A percentile compares a stretch with the other conserved stretches of the same genome.
Conservation (phyloP, 495 filamentous ascomycete genomes). For the Penicillium angulare region DNA sequence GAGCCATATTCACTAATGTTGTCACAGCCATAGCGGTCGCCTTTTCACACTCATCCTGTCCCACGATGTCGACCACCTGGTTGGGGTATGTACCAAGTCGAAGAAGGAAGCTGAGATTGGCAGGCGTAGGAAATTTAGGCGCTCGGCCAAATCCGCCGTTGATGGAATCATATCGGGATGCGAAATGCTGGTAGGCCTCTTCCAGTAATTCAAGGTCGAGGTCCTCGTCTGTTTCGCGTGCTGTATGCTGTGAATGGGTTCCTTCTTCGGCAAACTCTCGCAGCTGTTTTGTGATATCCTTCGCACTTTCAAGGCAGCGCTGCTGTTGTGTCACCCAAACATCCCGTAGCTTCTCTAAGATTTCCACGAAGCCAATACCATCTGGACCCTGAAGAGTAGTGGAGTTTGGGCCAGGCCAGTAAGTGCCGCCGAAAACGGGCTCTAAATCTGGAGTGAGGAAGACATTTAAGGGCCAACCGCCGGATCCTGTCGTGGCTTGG, state of each 20-base stretch:
- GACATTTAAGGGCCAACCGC: conserved; percentile 95
- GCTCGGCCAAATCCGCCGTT: conserved; percentile 73
- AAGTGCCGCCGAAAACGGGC: conserved; percentile 94
- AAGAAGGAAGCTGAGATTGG: conserved; percentile 80
- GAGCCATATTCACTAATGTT: conserved; percentile 78
- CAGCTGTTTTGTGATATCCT: conserved; percentile 76
- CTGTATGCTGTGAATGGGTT: conserved; percentile 56
- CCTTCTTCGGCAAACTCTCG: conserved; percentile 86
- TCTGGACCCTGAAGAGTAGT: conserved; percentile 49
- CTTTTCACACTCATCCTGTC: conserved; percentile 69
- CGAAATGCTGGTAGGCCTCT: conserved; percentile 80
- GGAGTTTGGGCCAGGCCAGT: conserved; percentile 81
- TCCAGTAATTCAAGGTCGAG: conserved; percentile 90
- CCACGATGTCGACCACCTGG: conserved; percentile 80
- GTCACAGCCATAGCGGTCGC: conserved; percentile 79
- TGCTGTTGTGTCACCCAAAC: conserved; percentile 86
- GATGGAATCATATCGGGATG: conserved; percentile 69
- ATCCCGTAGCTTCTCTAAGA: conserved; percentile 74
- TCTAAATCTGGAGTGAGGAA: conserved; percentile 92
- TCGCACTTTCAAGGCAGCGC: conserved; percentile 75
- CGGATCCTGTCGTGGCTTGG: conserved; percentile 86
- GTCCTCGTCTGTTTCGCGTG: conserved; percentile 58
- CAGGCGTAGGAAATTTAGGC: conserved; percentile 90
- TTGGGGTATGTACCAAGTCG: conserved; percentile 69
- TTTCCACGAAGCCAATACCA: conserved; percentile 70